Conservation (phyloP, 345 rosid genomes). For the Eucalyptus sp. region DNA sequence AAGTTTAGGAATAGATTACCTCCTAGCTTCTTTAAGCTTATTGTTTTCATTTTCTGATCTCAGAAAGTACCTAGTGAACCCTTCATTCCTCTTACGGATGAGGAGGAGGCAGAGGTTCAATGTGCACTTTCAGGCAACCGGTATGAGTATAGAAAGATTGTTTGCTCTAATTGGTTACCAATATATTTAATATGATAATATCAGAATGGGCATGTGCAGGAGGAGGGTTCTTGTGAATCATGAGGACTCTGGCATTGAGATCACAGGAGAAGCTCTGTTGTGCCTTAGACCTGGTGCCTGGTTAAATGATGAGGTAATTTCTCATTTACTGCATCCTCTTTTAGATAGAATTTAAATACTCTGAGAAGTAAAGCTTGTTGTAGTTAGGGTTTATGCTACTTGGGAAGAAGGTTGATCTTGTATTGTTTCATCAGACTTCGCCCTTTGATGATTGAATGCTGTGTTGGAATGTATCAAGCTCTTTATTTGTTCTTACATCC, state of each 20-base stretch:
- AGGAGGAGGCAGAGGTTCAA: slow-evolving; percentile 51
- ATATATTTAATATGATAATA: not conserved
- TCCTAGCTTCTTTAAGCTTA: not conserved
- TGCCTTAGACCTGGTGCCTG: slow-evolving; percentile 73
- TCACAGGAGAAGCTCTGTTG: slow-evolving; percentile 50
- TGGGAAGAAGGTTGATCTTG: not conserved
- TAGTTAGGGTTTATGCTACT: not conserved
- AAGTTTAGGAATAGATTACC: not conserved
- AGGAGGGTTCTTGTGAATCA: slow-evolving; percentile 48
- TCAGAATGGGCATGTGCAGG: slow-evolving; percentile 20
- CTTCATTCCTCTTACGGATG: slow-evolving; percentile 61
- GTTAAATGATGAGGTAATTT: slow-evolving; percentile 93
- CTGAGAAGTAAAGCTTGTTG: not conserved
- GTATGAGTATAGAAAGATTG: slow-evolving; percentile 16
- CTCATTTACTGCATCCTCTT: not conserved
- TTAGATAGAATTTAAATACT: not conserved
- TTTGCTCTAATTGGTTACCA: not conserved
- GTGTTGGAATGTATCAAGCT: not conserved
- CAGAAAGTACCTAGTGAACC: slow-evolving; percentile 52
- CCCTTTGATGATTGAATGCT: not conserved
- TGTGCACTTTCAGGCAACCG: slow-evolving; percentile 37
- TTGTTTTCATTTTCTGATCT: slow-evolving; percentile 1
- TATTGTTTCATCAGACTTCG: not conserved
- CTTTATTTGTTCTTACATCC: not conserved
- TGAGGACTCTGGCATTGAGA: slow-evolving; percentile 51